Conservation (phyloP, 1,284 basidiomycete genomes). For the Pholiota adiposa region DNA sequence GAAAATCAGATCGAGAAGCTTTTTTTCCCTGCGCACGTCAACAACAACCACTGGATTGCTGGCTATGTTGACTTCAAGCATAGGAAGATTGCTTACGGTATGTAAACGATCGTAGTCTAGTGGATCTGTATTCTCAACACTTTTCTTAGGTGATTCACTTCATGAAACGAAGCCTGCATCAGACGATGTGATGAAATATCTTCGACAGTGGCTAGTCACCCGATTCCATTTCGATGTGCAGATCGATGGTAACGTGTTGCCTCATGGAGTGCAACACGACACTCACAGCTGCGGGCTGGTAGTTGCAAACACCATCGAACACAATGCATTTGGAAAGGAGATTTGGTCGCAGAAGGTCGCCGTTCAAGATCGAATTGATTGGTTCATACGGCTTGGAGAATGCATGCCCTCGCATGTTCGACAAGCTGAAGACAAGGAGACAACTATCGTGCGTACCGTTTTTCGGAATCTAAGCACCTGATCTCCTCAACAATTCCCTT, state of each 20-base stretch:
- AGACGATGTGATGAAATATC: no score
- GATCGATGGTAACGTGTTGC: neutral
- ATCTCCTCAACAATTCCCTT: no score
- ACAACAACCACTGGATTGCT: conserved; percentile 11
- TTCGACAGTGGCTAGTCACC: no score
- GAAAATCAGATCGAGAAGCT: neutral
- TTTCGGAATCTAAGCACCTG: no score
- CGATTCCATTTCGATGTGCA: neutral
- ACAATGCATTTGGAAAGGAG: conserved; percentile 5
- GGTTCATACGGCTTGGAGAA: neutral
- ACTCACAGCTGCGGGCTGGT: conserved; percentile 15
- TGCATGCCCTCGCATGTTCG: no score
- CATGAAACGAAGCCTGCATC: no score
- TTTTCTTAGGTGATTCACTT: conserved; percentile 10
- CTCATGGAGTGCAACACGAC: conserved; percentile 13
- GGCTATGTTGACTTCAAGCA: conserved; percentile 2
- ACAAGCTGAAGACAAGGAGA: no score
- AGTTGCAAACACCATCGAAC: conserved; percentile 12
- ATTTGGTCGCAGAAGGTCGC: neutral
- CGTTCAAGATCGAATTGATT: neutral
- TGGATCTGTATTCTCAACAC: neutral
- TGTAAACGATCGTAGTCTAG: neutral
- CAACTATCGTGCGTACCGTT: no score
- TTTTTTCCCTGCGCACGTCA: conserved; percentile 9
- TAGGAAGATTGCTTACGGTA: conserved; percentile 3